Base-by-base conservation (phyloP, 352 stramenopile species). In the Lagenidium giganteum region DNA sequence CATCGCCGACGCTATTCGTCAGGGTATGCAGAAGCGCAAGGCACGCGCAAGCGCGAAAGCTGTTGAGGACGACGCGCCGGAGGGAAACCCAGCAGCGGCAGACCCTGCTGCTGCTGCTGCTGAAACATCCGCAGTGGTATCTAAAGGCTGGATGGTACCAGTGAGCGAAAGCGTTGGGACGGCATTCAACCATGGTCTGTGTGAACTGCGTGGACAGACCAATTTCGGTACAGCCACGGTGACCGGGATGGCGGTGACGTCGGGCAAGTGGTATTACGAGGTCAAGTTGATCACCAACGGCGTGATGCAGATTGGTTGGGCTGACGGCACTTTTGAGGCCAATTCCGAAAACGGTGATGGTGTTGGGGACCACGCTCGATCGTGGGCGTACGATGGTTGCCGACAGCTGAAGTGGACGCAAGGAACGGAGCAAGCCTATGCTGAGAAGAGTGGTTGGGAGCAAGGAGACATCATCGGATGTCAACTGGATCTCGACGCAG, bases 301-400 rank as follows among this genome's bases (percentile, higher is more conserved):
- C 14, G 67, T 97, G 11, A 87, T 95, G 38, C 91, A 98, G 56
- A 54, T 97, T 39, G 91, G 91, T n/a, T 97, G 89, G 91, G 83
- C 87, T 7, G 83, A 95, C 48, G 70, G 57, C 8, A 68, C 69
- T 3, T 96, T 96, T 41, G 57, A 57, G 14, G 70, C 75, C 8
- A 77, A 93, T 38, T 92, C 83, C 1, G 77, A 71, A 34, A 67
- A 67, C 1, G 91, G 88, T 35, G 79, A 97, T 48, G 91, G 91
- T 11, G 87, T 96, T 4, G 91, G 91, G 25, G 91, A 97, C 57
- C 79, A 95, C 46, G 67, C 60, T 13, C 69, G 72, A 1, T 97
- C 89, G 27, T 97, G 89, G 89, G 68, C 83, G 28, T 96, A 93
- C 47, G 91, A 97, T 41, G 91, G 90, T 9, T 70, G 61, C 40